phyloP scores from a whole-genome alignment of 805 yeast genomes.

The Lachancea dasiensis region DNA sequence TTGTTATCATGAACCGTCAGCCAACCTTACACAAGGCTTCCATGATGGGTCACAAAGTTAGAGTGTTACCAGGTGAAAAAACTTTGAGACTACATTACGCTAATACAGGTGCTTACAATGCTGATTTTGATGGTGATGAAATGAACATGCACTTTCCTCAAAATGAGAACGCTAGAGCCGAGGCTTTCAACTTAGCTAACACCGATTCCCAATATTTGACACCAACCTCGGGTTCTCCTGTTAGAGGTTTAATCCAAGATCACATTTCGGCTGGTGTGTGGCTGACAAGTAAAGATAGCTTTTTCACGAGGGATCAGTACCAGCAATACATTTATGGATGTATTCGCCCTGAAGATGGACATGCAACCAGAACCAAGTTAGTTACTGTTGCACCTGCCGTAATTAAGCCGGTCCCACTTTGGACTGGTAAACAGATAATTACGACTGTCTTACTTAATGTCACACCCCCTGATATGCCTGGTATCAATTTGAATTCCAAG shows the following conservation, averaged over 20 bases:
- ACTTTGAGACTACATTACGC: conserved; percentile 96
- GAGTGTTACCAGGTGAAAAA: conserved; percentile 96
- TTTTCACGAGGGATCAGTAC: conserved; percentile 84
- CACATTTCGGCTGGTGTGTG: conserved; percentile 99
- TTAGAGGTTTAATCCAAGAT: conserved; percentile 98
- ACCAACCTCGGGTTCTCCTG: conserved; percentile 97
- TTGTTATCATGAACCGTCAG: conserved; percentile 97
- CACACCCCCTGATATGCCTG: conserved; percentile 83
- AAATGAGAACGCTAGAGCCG: conserved; percentile 94
- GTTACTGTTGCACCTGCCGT: conserved; percentile 86
- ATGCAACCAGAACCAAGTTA: conserved; percentile 63
- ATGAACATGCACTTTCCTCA: conserved; percentile 99
- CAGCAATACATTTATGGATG: conserved; percentile 93
- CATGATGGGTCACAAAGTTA: conserved; percentile 98
- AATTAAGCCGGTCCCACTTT: conserved; percentile 76
- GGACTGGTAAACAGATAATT: conserved; percentile 98
- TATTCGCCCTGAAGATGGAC: conserved; percentile 96
- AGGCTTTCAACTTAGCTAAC: conserved; percentile 89
- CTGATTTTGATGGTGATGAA: conserved; percentile 99
- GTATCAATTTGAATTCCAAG: conserved; percentile 73
- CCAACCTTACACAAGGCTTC: conserved; percentile 99
- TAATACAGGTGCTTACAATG: conserved; percentile 97
- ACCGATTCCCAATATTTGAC: conserved; percentile 97
- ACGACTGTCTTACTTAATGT: conserved; percentile 87
- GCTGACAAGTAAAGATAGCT: conserved; percentile 89